Conservation (phyloP, 2,329 filamentous ascomycete genomes). For the Penicillium sp. region DNA sequence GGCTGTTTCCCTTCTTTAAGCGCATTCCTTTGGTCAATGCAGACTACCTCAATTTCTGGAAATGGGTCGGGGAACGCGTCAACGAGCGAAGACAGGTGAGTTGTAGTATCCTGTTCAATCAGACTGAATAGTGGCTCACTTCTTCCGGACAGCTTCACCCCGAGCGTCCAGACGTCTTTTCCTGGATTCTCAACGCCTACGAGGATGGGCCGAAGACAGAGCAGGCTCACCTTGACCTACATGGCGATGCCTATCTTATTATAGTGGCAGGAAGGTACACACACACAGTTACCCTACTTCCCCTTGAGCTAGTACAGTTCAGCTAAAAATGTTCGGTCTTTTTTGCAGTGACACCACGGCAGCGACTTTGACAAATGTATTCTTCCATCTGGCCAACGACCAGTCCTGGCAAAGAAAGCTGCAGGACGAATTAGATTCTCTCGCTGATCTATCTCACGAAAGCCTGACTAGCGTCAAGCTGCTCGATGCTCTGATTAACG, state of each 20-base stretch:
- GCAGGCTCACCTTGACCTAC: slow-evolving; percentile 15
- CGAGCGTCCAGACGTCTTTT: slow-evolving; percentile 24
- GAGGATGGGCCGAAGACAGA: slow-evolving; percentile 18
- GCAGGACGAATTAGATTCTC: slow-evolving; percentile 12
- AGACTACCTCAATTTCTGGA: slow-evolving; percentile 21
- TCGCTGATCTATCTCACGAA: slow-evolving; percentile 13
- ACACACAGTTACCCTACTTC: background rate
- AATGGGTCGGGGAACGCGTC: slow-evolving; percentile 4
- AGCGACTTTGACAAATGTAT: slow-evolving; percentile 10
- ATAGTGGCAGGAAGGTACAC: slow-evolving; percentile 32
- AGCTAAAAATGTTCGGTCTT: no score
- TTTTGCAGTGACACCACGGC: slow-evolving; percentile 20
- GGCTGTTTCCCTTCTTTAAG: slow-evolving; percentile 31
- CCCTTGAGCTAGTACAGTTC: no score
- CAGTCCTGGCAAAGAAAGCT: background rate
- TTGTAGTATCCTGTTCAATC: background rate
- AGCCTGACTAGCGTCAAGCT: background rate
- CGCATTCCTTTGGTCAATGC: slow-evolving; percentile 22
- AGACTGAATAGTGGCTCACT: background rate
- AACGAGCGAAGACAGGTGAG: slow-evolving; percentile 6
- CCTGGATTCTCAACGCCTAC: slow-evolving; percentile 20
- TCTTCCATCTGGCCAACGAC: slow-evolving; percentile 14
- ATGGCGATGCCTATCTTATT: slow-evolving; percentile 28
- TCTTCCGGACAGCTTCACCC: slow-evolving; percentile 16
- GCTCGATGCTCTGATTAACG: slow-evolving; percentile 29